Evolutionary conservation across 495 filamentous ascomycete genomes (phyloP).

Genomic region (Trypethelium eluteriae): DNA sequence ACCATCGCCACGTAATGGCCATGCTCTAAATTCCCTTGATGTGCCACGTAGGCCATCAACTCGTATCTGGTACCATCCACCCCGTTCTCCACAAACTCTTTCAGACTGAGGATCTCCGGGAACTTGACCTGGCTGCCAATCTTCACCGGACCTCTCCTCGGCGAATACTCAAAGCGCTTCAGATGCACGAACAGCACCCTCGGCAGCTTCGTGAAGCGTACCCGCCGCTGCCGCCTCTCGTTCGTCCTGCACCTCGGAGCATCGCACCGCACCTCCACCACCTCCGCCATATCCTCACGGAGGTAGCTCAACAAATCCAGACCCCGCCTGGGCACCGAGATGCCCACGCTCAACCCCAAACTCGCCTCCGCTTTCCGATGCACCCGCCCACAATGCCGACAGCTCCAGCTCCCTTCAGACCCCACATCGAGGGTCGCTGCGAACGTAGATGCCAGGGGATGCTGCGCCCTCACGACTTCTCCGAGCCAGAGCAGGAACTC

Average conservation of each 20-base stretch:
- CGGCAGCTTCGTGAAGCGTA: neutral
- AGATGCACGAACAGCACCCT: neutral
- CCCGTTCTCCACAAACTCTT: neutral
- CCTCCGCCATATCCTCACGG: conserved; percentile 3
- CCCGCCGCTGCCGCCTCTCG: neutral
- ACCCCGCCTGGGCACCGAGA: neutral
- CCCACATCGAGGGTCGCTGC: neutral
- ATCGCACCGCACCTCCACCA: conserved; percentile 4
- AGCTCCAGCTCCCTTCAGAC: neutral
- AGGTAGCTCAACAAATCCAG: conserved; percentile 1
- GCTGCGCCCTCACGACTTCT: neutral
- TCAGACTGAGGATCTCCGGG: neutral
- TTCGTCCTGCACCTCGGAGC: neutral
- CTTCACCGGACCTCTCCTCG: neutral
- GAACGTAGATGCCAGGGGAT: neutral
- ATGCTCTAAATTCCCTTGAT: neutral
- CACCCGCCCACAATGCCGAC: neutral
- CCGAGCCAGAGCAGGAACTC: neutral
- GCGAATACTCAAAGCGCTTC: conserved; percentile 1
- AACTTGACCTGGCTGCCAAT: neutral
- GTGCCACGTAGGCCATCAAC: conserved; percentile 1
- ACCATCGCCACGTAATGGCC: conserved; percentile 8
- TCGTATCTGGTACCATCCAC: neutral
- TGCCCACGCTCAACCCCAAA: neutral
- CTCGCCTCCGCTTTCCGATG: neutral